phyloP scores from a whole-genome alignment of 805 yeast genomes.

The Teunomyces aglyptinius region DNA sequence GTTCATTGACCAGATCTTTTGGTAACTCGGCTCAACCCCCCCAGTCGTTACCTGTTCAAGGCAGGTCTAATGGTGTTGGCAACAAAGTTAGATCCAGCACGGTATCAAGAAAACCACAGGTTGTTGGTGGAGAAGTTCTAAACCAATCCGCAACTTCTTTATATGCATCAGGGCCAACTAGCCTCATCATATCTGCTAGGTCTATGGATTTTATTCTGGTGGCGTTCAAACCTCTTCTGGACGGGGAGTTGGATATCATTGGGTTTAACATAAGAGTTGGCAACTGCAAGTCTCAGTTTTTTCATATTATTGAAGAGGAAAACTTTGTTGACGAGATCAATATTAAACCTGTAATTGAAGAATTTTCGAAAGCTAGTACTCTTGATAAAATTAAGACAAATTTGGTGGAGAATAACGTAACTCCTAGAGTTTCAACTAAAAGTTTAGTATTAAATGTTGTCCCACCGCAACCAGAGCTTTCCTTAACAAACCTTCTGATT shows the following conservation, averaged over 20 bases:
- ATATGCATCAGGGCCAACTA: not conserved
- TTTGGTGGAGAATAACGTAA: slow-evolving; percentile 22
- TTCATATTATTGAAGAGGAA: slow-evolving; percentile 38
- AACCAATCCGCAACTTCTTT: not conserved
- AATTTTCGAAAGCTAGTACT: not conserved
- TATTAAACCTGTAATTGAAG: slow-evolving; percentile 2
- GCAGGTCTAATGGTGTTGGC: not conserved
- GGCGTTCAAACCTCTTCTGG: slow-evolving; percentile 45
- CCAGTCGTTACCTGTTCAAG: not conserved
- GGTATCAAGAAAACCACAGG: not conserved
- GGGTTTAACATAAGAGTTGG: slow-evolving; percentile 53
- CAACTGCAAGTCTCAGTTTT: slow-evolving; percentile 48
- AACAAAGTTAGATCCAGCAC: not conserved
- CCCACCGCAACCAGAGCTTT: slow-evolving; percentile 60
- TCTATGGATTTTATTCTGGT: slow-evolving; percentile 39
- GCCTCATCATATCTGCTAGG: slow-evolving; percentile 24
- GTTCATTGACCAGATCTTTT: slow-evolving; percentile 5
- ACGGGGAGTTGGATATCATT: slow-evolving; percentile 48
- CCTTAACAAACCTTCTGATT: slow-evolving; percentile 50
- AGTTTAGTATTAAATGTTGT: slow-evolving; percentile 30
- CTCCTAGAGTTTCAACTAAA: slow-evolving; percentile 17
- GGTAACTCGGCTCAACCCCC: not conserved
- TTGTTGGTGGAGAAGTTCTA: not conserved
- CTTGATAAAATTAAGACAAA: slow-evolving; percentile 19
- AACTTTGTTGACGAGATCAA: slow-evolving; percentile 11